phyloP scores from a whole-genome alignment of 1,139 yeast genomes.

The Suhomyces bokatorum region DNA sequence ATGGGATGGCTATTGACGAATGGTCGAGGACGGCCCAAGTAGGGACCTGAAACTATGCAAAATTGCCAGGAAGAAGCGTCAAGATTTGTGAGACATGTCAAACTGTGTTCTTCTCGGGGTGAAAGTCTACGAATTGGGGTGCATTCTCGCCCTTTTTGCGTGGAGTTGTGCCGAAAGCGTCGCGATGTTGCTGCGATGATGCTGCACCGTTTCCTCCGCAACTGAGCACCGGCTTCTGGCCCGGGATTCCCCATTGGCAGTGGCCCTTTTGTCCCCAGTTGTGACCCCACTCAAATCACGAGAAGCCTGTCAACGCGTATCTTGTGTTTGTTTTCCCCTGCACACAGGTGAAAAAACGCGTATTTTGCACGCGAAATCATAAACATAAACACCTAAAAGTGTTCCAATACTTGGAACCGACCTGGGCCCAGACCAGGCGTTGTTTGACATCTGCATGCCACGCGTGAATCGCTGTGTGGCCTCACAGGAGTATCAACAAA shows the following conservation, averaged over 20 bases:
- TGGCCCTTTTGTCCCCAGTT: too few relatives aligned
- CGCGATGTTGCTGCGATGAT: not conserved
- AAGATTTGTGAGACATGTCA: too few relatives aligned
- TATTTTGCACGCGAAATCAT: not conserved
- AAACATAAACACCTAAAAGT: slow-evolving; percentile 3
- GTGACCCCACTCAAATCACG: too few relatives aligned
- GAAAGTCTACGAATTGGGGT: not conserved
- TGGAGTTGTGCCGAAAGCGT: not conserved
- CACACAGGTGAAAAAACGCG: not conserved
- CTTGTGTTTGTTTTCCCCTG: slow-evolving; percentile 1
- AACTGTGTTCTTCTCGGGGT: not conserved
- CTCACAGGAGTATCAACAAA: slow-evolving; percentile 1
- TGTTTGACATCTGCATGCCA: not conserved
- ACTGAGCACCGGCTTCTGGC: too few relatives aligned
- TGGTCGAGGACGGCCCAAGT: too few relatives aligned
- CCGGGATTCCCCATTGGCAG: too few relatives aligned
- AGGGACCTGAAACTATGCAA: too few relatives aligned
- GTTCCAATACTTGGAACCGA: slow-evolving; percentile 3
- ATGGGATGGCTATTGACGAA: too few relatives aligned
- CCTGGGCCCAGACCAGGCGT: not conserved
- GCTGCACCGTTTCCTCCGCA: too few relatives aligned
- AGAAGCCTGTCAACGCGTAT: too few relatives aligned
- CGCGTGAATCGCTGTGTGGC: not conserved
- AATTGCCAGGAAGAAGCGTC: too few relatives aligned
- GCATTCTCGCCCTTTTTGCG: not conserved